Evolutionary conservation across 2,329 filamentous ascomycete species (phyloP), one percentile per base, ranked within the genome.

Genomic region (Podosphaera aphanis): DNA sequence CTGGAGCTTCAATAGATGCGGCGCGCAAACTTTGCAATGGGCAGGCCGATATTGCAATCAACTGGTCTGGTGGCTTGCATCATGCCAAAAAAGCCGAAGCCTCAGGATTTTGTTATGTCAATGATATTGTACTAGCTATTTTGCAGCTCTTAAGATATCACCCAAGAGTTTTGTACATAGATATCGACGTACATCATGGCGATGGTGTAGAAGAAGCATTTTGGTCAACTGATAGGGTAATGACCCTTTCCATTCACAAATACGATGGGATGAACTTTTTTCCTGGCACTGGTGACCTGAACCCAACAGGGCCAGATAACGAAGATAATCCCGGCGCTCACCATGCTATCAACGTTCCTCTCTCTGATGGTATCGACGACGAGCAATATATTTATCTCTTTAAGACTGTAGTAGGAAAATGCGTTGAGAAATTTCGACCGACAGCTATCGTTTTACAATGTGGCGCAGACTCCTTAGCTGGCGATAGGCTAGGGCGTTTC

Each of bases 71-170:
- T 31, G 90, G 90, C 10, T 71, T 98, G 25, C 90, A 98, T 62
- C 90, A 98, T 58, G 90, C 90, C 40, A 94, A 95, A 63, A 90
- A 88, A 59, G 75, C 79, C 45, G 85, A 93, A 63, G 88, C 90
- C 0, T 88, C 81, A 13, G 90, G 90, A 0, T 98, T 98, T 63
- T 98, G 90, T 66, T 98, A 98, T 64, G 85, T 95, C 64, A 98
- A 98, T 62, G 90, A 98, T 62, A 95, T 95, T 56, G 90, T 95
- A 48, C 72, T 98, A 41, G 84, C 82, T 31, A 90, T 94, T 55
- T 71, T 95, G 33, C 81, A 94, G 60, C 72, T 98, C 8, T 68
- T 95, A 15, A 78, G 82, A 25, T 73, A 79, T 57, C 75, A 86
- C 55, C 77, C 84, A 15, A 79, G 86, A 43, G 86, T 95, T 6